These are phyloP conservation scores for Lumnitzera littorea DNA, from an alignment of 345 rosid species.

Conservation along the genomic window DNA sequence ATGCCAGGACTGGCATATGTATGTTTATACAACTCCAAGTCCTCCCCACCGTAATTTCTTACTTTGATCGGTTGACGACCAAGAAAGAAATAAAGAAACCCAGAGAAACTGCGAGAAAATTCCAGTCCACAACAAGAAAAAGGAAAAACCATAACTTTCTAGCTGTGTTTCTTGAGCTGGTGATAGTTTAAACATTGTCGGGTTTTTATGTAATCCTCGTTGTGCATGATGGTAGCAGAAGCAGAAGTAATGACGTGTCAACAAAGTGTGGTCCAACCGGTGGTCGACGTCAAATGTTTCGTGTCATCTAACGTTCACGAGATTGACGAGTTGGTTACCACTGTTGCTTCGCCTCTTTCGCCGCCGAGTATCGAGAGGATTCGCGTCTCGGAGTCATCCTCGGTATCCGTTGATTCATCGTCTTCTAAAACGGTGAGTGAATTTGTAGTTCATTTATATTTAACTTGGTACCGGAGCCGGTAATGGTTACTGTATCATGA, in stretches of 20 bases:
- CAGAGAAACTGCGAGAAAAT: too few relatives aligned
- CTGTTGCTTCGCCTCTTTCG: constrained; percentile 25
- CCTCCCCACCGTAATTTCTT: too few relatives aligned
- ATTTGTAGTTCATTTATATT: not conserved
- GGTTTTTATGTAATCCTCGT: too few relatives aligned
- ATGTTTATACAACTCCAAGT: too few relatives aligned
- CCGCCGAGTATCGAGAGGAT: constrained; percentile 28
- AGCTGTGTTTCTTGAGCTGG: too few relatives aligned
- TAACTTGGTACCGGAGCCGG: not conserved
- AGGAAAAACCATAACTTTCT: too few relatives aligned
- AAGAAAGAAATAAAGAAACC: too few relatives aligned
- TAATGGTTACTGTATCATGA: not conserved
- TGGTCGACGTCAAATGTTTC: constrained; percentile 35
- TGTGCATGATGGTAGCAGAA: constrained; percentile 51
- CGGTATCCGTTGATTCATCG: constrained; percentile 32
- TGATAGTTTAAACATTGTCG: too few relatives aligned
- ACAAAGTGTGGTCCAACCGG: constrained; percentile 33
- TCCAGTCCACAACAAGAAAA: too few relatives aligned
- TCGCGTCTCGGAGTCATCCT: constrained; percentile 24
- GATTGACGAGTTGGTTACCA: constrained; percentile 19
- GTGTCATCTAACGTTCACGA: constrained; percentile 20
- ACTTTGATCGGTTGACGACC: too few relatives aligned
- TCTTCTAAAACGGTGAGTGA: constrained; percentile 37
- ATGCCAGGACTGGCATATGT: too few relatives aligned
- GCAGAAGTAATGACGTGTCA: constrained; percentile 40